A percentile compares a stretch with the other conserved stretches of the same genome.
phyloP scores from a whole-genome alignment of 305 asterid species.

The Fraxinus platypoda region DNA sequence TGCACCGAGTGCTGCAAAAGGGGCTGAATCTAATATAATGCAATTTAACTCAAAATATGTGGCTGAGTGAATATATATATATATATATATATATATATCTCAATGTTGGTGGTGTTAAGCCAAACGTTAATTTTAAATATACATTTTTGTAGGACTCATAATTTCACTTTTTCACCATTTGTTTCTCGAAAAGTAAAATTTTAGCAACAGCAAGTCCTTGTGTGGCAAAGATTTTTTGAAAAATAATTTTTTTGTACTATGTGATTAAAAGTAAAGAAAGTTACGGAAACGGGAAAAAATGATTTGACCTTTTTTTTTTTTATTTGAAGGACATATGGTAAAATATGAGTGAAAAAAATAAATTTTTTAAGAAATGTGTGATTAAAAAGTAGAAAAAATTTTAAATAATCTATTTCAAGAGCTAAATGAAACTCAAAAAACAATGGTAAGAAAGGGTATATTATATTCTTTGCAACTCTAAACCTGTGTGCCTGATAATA shows the following conservation, averaged over 20 bases:
- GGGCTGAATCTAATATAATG: neutral
- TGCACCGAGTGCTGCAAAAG: neutral
- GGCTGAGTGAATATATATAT: no score
- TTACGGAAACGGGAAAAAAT: neutral
- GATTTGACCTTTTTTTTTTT: no score
- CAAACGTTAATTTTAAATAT: no score
- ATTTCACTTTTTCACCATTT: neutral
- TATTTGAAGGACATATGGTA: no score
- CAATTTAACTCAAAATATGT: neutral
- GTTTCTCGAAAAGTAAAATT: neutral
- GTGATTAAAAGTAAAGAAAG: neutral
- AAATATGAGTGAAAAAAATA: no score
- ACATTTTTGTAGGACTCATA: no score
- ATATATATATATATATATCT: neutral
- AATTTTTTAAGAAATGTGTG: neutral
- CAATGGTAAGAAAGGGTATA: neutral
- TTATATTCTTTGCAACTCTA: neutral
- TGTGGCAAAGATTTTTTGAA: no score
- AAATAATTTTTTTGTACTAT: neutral
- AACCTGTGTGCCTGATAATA: neutral
- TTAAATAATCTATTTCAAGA: no score
- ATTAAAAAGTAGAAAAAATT: neutral
- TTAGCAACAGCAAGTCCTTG: neutral
- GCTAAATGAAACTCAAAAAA: neutral
- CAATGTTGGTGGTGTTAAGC: neutral